Percentiles rank a stretch among this genome's conserved stretches.
Conservation (phyloP, 2,329 filamentous ascomycete genomes). For the Didymella pinodella region DNA sequence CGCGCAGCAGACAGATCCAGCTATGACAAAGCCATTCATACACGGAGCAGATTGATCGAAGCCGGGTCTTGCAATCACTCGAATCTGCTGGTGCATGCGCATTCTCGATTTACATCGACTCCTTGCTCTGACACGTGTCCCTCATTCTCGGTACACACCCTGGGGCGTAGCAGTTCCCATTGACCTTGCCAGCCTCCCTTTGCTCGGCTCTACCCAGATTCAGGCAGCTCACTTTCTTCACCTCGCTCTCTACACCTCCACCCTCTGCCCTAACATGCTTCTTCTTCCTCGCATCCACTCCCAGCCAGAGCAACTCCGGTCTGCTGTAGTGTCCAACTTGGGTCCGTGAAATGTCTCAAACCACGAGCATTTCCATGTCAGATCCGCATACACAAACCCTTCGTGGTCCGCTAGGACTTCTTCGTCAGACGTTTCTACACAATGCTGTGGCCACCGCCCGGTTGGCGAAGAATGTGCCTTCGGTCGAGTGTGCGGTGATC, state of each 20-base stretch:
- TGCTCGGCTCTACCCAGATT: background rate
- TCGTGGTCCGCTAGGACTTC: conserved; percentile 52
- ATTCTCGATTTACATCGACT: too few relatives aligned
- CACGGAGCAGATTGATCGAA: too few relatives aligned
- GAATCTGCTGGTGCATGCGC: too few relatives aligned
- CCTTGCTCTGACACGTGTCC: too few relatives aligned
- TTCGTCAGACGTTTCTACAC: conserved; percentile 55
- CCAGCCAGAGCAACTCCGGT: conserved; percentile 62
- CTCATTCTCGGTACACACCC: background rate
- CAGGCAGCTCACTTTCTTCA: background rate
- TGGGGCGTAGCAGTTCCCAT: background rate
- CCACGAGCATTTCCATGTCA: conserved; percentile 56
- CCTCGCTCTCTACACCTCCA: background rate
- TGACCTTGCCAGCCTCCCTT: background rate
- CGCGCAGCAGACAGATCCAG: too few relatives aligned
- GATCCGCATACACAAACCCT: conserved; percentile 60
- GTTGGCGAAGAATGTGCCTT: conserved; percentile 53
- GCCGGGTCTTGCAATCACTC: too few relatives aligned
- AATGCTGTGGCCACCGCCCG: conserved; percentile 52
- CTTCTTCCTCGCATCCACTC: conserved; percentile 50
- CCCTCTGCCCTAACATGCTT: conserved; percentile 30
- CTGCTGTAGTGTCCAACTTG: conserved; percentile 59
- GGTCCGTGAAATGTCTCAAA: conserved; percentile 56
- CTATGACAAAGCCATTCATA: too few relatives aligned
- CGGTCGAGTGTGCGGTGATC: conserved; percentile 54